Conservation (phyloP, 1,284 basidiomycete species). For the Somion occarium region DNA sequence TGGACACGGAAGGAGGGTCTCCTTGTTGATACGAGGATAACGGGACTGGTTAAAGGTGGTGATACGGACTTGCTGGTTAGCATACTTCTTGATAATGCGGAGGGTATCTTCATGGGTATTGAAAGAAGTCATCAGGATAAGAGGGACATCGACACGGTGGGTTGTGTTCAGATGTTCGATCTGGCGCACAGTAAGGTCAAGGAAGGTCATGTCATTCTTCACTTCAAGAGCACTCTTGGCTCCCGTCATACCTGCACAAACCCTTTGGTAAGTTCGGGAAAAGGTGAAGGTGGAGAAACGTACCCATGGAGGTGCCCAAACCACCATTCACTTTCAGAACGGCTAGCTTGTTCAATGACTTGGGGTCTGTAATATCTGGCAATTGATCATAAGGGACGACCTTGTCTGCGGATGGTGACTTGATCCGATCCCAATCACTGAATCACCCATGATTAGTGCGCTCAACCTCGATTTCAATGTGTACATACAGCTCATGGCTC, state of each 20-base stretch:
- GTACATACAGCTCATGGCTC: slow-evolving; percentile 86
- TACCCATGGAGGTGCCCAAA: slow-evolving; percentile 95
- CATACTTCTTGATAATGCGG: slow-evolving; percentile 99
- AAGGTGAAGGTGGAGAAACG: slow-evolving; percentile 16
- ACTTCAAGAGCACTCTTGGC: slow-evolving; percentile 91
- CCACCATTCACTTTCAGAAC: slow-evolving; percentile 99
- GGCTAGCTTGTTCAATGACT: slow-evolving; percentile 89
- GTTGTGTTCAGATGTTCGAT: slow-evolving; percentile 87
- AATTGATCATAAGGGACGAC: slow-evolving; percentile 87
- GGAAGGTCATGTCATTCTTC: slow-evolving; percentile 98
- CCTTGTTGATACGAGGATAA: slow-evolving; percentile 96
- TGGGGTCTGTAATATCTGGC: slow-evolving; percentile 47
- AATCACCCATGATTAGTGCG: neutral
- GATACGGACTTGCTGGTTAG: slow-evolving; percentile 95
- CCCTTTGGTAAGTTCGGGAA: neutral
- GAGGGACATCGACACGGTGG: slow-evolving; percentile 79
- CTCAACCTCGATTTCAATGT: neutral
- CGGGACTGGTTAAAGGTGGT: slow-evolving; percentile 98
- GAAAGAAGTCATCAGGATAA: slow-evolving; percentile 99
- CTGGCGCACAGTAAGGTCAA: slow-evolving; percentile 95
- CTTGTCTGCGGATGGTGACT: slow-evolving; percentile 90
- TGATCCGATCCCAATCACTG: slow-evolving; percentile 97
- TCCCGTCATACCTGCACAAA: slow-evolving; percentile 82
- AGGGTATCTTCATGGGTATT: slow-evolving; percentile 98
- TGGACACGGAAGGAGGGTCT: slow-evolving; percentile 88